Evolutionary conservation across 23 red algal genomes (phyloP).

Genomic region (Gracilaria caudata): DNA sequence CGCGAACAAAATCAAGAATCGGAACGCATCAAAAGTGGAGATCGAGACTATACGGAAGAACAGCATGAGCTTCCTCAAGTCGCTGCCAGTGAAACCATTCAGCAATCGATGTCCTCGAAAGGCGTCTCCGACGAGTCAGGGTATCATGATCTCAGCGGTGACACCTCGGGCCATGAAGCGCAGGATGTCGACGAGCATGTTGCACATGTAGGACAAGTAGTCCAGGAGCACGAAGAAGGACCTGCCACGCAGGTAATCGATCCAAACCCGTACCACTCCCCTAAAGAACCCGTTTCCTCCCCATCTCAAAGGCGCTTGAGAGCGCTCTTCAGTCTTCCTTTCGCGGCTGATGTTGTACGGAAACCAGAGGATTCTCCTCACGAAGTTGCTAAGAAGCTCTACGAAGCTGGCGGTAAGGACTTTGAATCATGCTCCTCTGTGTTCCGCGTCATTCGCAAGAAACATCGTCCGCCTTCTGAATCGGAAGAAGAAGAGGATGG

Average conservation of each 20-base stretch:
- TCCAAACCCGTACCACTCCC: not conserved
- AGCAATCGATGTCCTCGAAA: not conserved
- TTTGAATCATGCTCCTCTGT: conserved; percentile 23
- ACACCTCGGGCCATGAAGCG: conserved; percentile 8
- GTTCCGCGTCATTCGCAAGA: conserved; percentile 34
- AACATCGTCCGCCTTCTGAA: not conserved
- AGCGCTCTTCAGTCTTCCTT: conserved; percentile 1
- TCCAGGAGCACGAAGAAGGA: not conserved
- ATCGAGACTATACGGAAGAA: not conserved
- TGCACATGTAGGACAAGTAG: not conserved
- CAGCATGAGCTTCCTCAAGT: not conserved
- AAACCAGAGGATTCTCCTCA: conserved; percentile 10
- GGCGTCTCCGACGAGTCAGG: not conserved
- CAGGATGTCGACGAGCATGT: not conserved
- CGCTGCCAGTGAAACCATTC: not conserved
- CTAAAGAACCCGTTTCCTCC: not conserved
- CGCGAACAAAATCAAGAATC: not conserved
- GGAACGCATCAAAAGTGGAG: not conserved
- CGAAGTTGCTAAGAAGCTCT: conserved; percentile 17
- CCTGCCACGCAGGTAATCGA: not conserved
- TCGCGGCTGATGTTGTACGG: conserved; percentile 3
- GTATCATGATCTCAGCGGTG: not conserved
- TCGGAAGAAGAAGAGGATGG: not conserved
- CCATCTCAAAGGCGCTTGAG: not conserved
- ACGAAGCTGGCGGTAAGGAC: not conserved